Conservation (phyloP, 2,329 filamentous ascomycete species). For the Trichoderma sp. region DNA sequence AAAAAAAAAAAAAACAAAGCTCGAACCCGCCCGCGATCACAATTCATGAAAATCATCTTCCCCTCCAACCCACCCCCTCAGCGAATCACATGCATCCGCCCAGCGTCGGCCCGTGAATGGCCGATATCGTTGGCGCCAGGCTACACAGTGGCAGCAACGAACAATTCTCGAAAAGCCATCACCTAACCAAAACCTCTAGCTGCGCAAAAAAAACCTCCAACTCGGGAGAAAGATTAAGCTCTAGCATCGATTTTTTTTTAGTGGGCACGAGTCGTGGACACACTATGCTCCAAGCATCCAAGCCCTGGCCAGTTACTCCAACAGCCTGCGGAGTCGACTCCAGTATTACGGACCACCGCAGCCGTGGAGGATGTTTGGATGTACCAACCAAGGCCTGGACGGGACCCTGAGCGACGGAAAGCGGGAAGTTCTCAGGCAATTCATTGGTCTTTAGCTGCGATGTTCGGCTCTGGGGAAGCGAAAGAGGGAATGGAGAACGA, state of each 20-base stretch:
- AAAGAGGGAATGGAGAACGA: neutral
- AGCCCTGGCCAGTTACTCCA: neutral
- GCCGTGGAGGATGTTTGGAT: neutral
- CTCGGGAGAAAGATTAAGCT: constrained; percentile 19
- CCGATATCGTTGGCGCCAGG: constrained; percentile 23
- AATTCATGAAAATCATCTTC: neutral
- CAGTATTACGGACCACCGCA: neutral
- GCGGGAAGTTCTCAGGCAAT: neutral
- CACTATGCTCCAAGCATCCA: constrained; percentile 10
- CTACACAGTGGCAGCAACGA: neutral
- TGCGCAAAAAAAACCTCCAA: neutral
- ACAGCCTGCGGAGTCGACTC: constrained; percentile 10
- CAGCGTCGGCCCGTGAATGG: constrained; percentile 23
- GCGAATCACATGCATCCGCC: constrained; percentile 21
- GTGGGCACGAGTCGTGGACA: constrained; percentile 1
- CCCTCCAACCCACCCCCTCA: neutral
- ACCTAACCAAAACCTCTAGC: constrained; percentile 11
- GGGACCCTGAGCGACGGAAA: neutral
- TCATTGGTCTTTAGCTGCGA: neutral
- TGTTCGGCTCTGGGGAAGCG: neutral
- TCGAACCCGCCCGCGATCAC: neutral
- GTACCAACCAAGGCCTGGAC: neutral
- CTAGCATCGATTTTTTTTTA: neutral
- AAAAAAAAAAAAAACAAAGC: neutral
- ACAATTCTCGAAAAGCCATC: neutral